A percentile compares a stretch with the other conserved stretches of the same genome.
Conservation (phyloP, 352 stramenopile genomes). For the Globisporangium spinosum region DNA sequence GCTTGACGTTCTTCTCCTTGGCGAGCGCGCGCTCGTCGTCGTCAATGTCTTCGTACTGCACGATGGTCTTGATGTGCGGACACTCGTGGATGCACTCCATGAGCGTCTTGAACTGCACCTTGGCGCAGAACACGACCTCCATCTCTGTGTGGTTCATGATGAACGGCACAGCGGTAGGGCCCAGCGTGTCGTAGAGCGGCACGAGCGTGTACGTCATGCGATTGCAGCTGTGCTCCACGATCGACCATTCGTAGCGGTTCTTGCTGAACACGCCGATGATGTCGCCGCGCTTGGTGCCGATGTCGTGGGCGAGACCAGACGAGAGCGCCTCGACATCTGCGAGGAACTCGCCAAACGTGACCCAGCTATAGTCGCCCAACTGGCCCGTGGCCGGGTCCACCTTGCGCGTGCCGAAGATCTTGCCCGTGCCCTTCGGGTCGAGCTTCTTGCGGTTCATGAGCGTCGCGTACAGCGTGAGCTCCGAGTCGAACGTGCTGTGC, state of each 20-base stretch:
- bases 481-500: conserved; percentile 25
- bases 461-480: conserved; percentile 53
- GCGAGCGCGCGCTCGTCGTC: conserved; percentile 30
- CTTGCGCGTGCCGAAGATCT: conserved; percentile 54
- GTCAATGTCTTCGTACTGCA: conserved; percentile 50
- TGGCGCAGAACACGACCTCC: conserved; percentile 62
- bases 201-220: conserved; percentile 69
- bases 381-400: conserved; percentile 33
- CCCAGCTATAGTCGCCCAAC: conserved; percentile 45
- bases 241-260: conserved; percentile 67
- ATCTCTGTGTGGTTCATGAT: conserved; percentile 81
- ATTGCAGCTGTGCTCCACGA: conserved; percentile 59
- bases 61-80: conserved; percentile 44
- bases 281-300: conserved; percentile 37
- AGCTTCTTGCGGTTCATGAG: conserved; percentile 36
- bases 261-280: conserved; percentile 70
- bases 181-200: conserved; percentile 83
- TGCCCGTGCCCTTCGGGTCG: conserved; percentile 44
- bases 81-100: conserved; percentile 45
- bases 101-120: conserved; percentile 50
- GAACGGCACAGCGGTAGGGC: conserved; percentile 56
- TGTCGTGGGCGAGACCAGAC: conserved; percentile 32
- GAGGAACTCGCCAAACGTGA: conserved; percentile 59
- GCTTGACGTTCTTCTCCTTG: conserved; percentile 28
- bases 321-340: conserved; percentile 39